phyloP scores from a whole-genome alignment of 1,284 basidiomycete species.

The Schizophyllum commune region DNA sequence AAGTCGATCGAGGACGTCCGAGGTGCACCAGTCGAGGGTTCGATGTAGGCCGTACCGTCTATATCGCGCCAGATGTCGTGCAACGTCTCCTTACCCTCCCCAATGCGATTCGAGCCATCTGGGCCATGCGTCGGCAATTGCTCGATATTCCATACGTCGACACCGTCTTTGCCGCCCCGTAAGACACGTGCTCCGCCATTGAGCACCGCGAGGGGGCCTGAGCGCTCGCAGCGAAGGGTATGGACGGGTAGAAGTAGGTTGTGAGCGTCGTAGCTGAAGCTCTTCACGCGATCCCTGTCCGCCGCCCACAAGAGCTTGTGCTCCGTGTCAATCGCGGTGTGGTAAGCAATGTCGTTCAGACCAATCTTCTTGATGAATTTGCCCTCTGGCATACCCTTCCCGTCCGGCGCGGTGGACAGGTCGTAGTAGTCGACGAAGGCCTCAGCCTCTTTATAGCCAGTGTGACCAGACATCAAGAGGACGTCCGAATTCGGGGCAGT shows the following conservation, averaged over 20 bases:
- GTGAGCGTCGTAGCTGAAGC: conserved; percentile 19
- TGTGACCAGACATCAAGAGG: background rate
- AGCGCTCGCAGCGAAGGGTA: conserved; percentile 20
- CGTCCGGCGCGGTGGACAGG: background rate
- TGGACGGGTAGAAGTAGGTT: conserved; percentile 17
- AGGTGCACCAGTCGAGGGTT: conserved; percentile 24
- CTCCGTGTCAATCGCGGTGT: conserved; percentile 16
- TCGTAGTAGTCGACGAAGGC: conserved; percentile 1
- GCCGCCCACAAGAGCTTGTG: conserved; percentile 23
- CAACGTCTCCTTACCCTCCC: conserved; percentile 16
- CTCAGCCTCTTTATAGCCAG: conserved; percentile 3
- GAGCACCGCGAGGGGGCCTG: conserved; percentile 23
- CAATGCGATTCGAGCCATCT: conserved; percentile 18
- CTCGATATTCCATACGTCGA: conserved; percentile 28
- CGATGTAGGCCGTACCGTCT: conserved; percentile 20
- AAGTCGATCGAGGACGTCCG: conserved; percentile 16
- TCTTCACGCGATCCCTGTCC: conserved; percentile 21
- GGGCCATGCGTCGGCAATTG: conserved; percentile 23
- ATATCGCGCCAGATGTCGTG: conserved; percentile 21
- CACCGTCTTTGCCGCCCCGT: conserved; percentile 23
- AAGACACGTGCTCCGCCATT: conserved; percentile 17
- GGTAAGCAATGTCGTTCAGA: conserved; percentile 12
- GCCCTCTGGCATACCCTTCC: conserved; percentile 7
- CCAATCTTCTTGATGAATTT: conserved; percentile 10
- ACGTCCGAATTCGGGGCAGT: conserved; percentile 10